These are phyloP conservation scores for Hygrophorus pudorinus DNA, from an alignment of 768 basidiomycete species.

Conservation along the genomic window DNA sequence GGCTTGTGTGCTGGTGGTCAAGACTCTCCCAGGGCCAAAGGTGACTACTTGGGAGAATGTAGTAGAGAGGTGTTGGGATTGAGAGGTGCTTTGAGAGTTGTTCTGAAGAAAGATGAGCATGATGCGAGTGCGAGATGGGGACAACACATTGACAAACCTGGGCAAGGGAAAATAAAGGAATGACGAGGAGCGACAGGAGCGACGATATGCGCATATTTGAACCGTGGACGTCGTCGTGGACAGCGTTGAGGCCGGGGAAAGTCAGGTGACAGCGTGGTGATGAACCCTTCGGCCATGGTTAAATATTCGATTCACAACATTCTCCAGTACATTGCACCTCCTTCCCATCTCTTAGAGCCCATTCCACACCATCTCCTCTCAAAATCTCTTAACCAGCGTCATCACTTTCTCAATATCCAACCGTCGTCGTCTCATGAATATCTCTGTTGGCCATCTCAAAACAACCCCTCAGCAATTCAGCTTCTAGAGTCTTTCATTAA, in stretches of 20 bases:
- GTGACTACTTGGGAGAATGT: conserved; percentile 22
- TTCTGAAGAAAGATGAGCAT: conserved; percentile 2
- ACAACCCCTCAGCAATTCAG: conserved; percentile 14
- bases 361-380: conserved; percentile 58
- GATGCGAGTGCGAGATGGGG: background rate
- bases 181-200: conserved; percentile 23
- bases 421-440: conserved; percentile 43
- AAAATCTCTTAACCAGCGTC: conserved; percentile 47
- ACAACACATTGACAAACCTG: conserved; percentile 25
- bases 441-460: conserved; percentile 54
- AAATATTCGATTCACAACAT: conserved; percentile 33
- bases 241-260: too few species aligned
- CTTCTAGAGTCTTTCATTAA: conserved; percentile 1
- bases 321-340: conserved; percentile 49
- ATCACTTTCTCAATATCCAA: conserved; percentile 50
- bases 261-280: background rate
- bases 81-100: background rate
- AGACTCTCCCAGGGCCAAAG: conserved; percentile 29
- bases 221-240: too few species aligned
- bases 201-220: conserved; percentile 19
- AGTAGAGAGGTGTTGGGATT: conserved; percentile 26
- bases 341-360: conserved; percentile 33
- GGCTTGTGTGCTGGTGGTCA: conserved; percentile 30
- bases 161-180: conserved; percentile 29
- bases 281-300: conserved; percentile 15